Conservation (phyloP, 345 rosid genomes). For the Eutrema heterophyllum region DNA sequence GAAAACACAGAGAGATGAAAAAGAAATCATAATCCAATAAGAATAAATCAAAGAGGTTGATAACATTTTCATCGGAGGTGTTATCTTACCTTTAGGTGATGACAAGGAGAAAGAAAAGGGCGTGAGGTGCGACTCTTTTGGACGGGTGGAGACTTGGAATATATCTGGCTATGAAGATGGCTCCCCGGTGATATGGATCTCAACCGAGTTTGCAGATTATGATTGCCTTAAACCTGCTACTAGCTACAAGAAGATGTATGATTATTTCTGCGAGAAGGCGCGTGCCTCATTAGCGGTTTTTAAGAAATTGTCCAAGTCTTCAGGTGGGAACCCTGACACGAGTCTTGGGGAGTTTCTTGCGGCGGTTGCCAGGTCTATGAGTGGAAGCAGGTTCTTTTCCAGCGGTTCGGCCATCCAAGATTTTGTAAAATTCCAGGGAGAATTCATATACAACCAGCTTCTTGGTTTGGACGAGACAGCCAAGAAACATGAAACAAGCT, state of each 20-base stretch:
- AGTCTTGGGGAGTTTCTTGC: conserved; percentile 66
- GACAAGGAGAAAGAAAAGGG: conserved; percentile 42
- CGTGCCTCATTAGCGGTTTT: conserved; percentile 53
- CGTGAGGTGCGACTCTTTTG: conserved; percentile 50
- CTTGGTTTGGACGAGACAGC: conserved; percentile 54
- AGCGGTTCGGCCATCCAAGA: conserved; percentile 42
- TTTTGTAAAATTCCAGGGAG: conserved; percentile 55
- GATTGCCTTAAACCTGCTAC: conserved; percentile 50
- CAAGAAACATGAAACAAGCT: conserved; percentile 35
- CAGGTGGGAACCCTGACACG: conserved; percentile 52
- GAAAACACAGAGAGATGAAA: too few species aligned
- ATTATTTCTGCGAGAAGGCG: conserved; percentile 51
- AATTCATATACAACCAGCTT: conserved; percentile 57
- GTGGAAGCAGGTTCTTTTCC: conserved; percentile 42
- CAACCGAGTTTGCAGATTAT: conserved; percentile 56
- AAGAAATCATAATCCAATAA: too few species aligned
- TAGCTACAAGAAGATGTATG: conserved; percentile 42
- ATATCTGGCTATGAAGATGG: conserved; percentile 74
- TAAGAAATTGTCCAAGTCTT: conserved; percentile 43
- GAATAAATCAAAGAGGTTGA: too few species aligned
- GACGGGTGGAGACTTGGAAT: conserved; percentile 47
- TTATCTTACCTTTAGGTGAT: conserved; percentile 43
- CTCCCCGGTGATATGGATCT: conserved; percentile 54
- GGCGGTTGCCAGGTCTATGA: conserved; percentile 49
- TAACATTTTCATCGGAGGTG: conserved; percentile 50